phyloP scores from a whole-genome alignment of 2,329 filamentous ascomycete species.

The Bipolaris cookei region DNA sequence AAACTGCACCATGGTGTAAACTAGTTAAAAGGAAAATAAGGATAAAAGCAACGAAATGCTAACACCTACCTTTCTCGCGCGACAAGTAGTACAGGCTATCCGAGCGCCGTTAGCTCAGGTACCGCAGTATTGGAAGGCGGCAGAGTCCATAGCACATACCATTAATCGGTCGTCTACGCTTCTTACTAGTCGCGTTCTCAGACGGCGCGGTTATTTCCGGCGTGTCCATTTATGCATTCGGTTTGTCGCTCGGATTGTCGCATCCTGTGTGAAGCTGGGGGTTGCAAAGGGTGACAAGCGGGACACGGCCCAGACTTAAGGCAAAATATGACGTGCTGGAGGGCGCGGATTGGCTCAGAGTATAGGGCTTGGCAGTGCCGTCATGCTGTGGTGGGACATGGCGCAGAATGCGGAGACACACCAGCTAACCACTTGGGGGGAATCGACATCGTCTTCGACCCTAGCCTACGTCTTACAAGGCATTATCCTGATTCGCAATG shows the following conservation, averaged over 20 bases:
- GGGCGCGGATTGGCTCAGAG: conserved; percentile 14
- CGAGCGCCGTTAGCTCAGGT: conserved; percentile 11
- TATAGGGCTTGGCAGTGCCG: conserved; percentile 9
- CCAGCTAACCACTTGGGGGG: not conserved
- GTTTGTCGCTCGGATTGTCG: conserved; percentile 22
- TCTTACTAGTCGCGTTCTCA: conserved; percentile 29
- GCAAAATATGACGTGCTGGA: conserved; percentile 21
- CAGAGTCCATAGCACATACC: conserved; percentile 20
- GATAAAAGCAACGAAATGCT: not conserved
- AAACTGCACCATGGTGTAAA: not conserved
- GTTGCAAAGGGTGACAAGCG: conserved; percentile 15
- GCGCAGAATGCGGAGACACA: not conserved
- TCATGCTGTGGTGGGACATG: conserved; percentile 5
- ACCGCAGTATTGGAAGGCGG: not conserved
- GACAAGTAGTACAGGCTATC: conserved; percentile 27
- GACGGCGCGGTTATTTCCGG: conserved; percentile 16
- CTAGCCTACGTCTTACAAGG: not conserved
- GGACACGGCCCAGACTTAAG: conserved; percentile 19
- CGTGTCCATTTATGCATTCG: conserved; percentile 18
- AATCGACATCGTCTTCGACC: not conserved
- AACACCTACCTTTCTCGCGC: conserved; percentile 25
- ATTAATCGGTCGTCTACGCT: conserved; percentile 36
- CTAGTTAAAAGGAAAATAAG: not conserved
- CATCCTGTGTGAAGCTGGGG: conserved; percentile 10
- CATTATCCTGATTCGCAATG: not conserved